Conservation (phyloP, 352 stramenopile genomes). For the Globisporangium splendens region DNA sequence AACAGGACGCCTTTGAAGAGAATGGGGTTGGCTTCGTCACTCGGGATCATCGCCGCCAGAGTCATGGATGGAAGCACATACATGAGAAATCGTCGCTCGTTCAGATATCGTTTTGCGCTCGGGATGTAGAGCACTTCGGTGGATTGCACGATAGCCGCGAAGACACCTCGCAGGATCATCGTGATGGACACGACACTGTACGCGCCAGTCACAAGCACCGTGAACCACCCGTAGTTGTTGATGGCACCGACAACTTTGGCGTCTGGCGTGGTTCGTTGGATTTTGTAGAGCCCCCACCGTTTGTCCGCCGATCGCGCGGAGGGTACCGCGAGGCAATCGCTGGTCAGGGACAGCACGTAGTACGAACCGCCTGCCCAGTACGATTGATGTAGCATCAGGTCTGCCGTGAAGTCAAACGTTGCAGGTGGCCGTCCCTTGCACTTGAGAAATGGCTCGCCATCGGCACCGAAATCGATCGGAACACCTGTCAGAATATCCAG, state of each 20-base stretch:
- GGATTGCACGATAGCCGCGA: conserved; percentile 32
- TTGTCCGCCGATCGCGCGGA: conserved; percentile 31
- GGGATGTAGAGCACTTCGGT: conserved; percentile 40
- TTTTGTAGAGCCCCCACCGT: conserved; percentile 43
- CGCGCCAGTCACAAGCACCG: conserved; percentile 26
- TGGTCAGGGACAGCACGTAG: conserved; percentile 47
- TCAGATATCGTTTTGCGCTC: background rate
- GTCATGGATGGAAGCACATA: conserved; percentile 41
- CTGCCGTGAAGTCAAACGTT: conserved; percentile 45
- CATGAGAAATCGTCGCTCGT: conserved; percentile 21
- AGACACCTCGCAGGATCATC: conserved; percentile 38
- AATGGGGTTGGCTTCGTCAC: conserved; percentile 19
- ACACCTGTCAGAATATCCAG: conserved; percentile 34
- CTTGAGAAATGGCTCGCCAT: conserved; percentile 38
- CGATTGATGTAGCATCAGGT: conserved; percentile 49
- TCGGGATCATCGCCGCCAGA: conserved; percentile 19
- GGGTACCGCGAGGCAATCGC: conserved; percentile 37
- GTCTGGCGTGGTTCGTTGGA: conserved; percentile 27
- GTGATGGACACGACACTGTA: conserved; percentile 44
- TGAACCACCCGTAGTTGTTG: conserved; percentile 32
- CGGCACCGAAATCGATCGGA: conserved; percentile 34
- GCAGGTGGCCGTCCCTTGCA: conserved; percentile 31
- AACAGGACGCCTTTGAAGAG: conserved; percentile 9
- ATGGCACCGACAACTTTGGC: conserved; percentile 40
- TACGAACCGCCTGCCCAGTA: conserved; percentile 49